phyloP scores from a whole-genome alignment of 2,329 filamentous ascomycete genomes.

The Diaporthe caulivora region DNA sequence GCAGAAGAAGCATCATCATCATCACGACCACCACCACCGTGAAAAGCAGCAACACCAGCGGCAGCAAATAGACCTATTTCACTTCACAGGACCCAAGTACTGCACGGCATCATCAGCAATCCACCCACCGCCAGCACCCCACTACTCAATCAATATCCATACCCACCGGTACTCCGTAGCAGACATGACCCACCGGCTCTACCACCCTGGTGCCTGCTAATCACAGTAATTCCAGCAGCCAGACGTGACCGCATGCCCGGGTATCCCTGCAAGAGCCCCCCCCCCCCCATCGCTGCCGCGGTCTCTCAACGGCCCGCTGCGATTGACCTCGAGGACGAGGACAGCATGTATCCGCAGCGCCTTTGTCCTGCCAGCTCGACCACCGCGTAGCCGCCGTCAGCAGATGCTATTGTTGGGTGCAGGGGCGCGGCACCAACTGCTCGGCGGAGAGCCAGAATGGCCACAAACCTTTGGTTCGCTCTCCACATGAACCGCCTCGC shows the following conservation, averaged over 20 bases:
- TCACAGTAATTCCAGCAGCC: neutral
- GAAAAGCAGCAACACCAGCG: neutral
- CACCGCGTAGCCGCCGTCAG: constrained; percentile 16
- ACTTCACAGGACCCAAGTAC: neutral
- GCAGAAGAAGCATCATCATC: neutral
- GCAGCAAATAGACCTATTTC: constrained; percentile 4
- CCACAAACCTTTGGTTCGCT: neutral
- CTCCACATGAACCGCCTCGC: constrained; percentile 9
- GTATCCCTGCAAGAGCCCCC: constrained; percentile 28
- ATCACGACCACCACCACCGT: constrained; percentile 1
- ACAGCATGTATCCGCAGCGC: no score
- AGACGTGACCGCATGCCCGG: neutral
- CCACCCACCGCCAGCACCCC: neutral
- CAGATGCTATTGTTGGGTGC: constrained; percentile 35
- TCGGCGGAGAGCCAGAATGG: neutral
- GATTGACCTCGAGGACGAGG: constrained; percentile 13
- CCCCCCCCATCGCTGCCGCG: constrained; percentile 18
- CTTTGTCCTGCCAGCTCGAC: constrained; percentile 16
- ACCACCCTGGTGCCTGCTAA: constrained; percentile 33
- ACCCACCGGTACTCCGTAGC: constrained; percentile 1
- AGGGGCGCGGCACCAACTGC: constrained; percentile 26
- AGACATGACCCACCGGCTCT: constrained; percentile 16
- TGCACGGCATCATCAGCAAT: constrained; percentile 23
- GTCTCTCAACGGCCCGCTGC: constrained; percentile 37
- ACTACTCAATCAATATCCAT: constrained; percentile 15